phyloP scores from a whole-genome alignment of 345 rosid species.

The Populus simonii region DNA sequence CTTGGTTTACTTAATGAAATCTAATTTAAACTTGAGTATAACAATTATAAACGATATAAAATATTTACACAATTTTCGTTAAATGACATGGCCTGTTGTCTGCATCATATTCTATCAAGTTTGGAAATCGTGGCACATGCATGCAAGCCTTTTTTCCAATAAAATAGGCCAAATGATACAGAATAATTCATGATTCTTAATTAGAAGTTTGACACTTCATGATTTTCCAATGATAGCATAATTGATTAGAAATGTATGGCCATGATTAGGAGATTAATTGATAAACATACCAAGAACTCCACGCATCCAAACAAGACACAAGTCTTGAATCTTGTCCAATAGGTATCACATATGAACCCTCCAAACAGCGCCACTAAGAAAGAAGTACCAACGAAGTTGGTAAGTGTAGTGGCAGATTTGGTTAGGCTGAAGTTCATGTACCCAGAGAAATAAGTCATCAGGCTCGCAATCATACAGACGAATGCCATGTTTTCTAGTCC shows the following conservation, averaged over 20 bases:
- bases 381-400: constrained; percentile 59
- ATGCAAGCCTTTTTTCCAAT: neutral
- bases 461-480: constrained; percentile 43
- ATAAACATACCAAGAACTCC: constrained; percentile 46
- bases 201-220: neutral
- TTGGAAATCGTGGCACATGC: neutral
- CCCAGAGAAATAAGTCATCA: constrained; percentile 51
- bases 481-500: constrained; percentile 65
- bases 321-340: constrained; percentile 56
- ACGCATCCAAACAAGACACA: constrained; percentile 48
- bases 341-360: constrained; percentile 66
- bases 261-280: no score
- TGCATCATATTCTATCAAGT: neutral
- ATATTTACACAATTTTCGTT: neutral
- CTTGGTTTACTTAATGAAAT: no score
- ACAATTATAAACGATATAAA: no score
- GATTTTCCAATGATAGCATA: neutral
- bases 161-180: neutral
- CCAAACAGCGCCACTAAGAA: constrained; percentile 56
- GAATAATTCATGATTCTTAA: no score
- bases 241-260: neutral
- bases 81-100: neutral
- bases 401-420: constrained; percentile 58
- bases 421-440: constrained; percentile 65
- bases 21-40: no score